A percentile compares a stretch with the other conserved stretches of the same genome.
phyloP scores from a whole-genome alignment of 1,284 basidiomycete species.

The Caloboletus inedulis region DNA sequence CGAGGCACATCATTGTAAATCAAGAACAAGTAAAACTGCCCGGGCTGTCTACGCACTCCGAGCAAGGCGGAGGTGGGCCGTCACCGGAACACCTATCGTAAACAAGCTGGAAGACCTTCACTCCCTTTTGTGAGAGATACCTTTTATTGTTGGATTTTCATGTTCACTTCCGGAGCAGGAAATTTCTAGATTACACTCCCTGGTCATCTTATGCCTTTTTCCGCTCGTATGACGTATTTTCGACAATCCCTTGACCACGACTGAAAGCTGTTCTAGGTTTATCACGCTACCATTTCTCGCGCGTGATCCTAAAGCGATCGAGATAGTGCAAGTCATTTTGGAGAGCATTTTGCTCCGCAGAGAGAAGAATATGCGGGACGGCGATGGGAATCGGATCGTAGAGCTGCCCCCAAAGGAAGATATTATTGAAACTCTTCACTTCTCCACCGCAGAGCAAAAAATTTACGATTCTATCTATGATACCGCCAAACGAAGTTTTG shows the following conservation, averaged over 20 bases:
- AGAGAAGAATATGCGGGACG: slow-evolving; percentile 93
- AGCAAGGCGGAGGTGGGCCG: slow-evolving; percentile 83
- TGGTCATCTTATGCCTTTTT: slow-evolving; percentile 91
- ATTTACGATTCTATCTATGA: slow-evolving; percentile 79
- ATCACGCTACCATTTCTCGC: slow-evolving; percentile 87
- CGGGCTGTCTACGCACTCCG: slow-evolving; percentile 86
- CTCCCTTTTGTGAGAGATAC: slow-evolving; percentile 66
- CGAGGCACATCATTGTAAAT: slow-evolving; percentile 96
- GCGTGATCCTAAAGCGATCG: slow-evolving; percentile 86
- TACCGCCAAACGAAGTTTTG: slow-evolving; percentile 68
- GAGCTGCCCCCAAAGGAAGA: slow-evolving; percentile 84
- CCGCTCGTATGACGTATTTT: slow-evolving; percentile 58
- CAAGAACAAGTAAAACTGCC: slow-evolving; percentile 84
- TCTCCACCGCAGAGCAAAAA: slow-evolving; percentile 72
- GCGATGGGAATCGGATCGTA: slow-evolving; percentile 85
- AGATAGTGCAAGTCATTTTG: slow-evolving; percentile 90
- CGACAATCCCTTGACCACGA: neutral
- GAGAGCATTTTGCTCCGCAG: slow-evolving; percentile 87
- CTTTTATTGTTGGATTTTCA: neutral
- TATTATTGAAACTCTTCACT: slow-evolving; percentile 67
- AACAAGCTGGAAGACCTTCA: slow-evolving; percentile 93
- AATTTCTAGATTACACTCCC: slow-evolving; percentile 86
- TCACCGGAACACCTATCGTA: slow-evolving; percentile 95
- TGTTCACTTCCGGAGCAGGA: slow-evolving; percentile 43
- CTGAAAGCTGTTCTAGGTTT: slow-evolving; percentile 49